A percentile compares a stretch with the other conserved stretches of the same genome.
These are phyloP conservation scores for Ustanciosporium gigantosporum DNA, from an alignment of 1,284 basidiomycete genomes.

Conservation along the genomic window DNA sequence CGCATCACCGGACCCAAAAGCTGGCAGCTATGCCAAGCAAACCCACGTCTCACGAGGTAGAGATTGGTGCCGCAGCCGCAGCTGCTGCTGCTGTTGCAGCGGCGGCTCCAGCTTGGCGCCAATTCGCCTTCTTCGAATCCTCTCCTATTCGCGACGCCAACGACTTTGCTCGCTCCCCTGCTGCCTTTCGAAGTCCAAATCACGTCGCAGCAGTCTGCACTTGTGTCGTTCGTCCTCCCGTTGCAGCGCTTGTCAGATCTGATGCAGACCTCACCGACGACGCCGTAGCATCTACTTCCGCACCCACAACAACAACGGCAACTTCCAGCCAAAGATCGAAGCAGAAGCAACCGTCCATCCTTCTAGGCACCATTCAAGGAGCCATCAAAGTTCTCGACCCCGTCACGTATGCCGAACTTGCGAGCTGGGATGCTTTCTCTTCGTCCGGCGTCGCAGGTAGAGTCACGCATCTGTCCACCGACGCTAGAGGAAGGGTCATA, in stretches of 20 bases:
- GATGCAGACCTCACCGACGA: constrained; percentile 2
- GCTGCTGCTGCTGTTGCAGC: constrained; percentile 27
- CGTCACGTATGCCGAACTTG: constrained; percentile 32
- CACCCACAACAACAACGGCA: constrained; percentile 1
- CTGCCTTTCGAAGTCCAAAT: constrained; percentile 28
- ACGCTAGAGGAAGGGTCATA: constrained; percentile 36
- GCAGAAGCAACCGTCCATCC: constrained; percentile 5
- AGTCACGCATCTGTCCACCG: constrained; percentile 45
- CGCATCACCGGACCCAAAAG: too few relatives aligned
- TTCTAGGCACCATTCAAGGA: constrained; percentile 43
- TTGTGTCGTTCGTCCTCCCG: constrained; percentile 36
- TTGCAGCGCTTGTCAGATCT: constrained; percentile 2
- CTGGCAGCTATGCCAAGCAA: neutral
- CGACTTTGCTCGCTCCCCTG: constrained; percentile 40
- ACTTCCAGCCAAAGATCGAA: neutral
- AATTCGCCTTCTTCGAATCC: constrained; percentile 50
- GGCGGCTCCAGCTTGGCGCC: constrained; percentile 49
- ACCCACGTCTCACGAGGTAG: neutral
- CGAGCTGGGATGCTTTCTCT: constrained; percentile 48
- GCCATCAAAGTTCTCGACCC: constrained; percentile 44
- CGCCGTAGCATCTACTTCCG: constrained; percentile 6
- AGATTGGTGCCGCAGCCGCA: constrained; percentile 24
- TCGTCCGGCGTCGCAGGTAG: constrained; percentile 19
- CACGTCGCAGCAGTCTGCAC: constrained; percentile 44
- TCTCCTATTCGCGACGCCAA: constrained; percentile 35